phyloP scores from a whole-genome alignment of 129 eudicot species.

The Centella asiatica region DNA sequence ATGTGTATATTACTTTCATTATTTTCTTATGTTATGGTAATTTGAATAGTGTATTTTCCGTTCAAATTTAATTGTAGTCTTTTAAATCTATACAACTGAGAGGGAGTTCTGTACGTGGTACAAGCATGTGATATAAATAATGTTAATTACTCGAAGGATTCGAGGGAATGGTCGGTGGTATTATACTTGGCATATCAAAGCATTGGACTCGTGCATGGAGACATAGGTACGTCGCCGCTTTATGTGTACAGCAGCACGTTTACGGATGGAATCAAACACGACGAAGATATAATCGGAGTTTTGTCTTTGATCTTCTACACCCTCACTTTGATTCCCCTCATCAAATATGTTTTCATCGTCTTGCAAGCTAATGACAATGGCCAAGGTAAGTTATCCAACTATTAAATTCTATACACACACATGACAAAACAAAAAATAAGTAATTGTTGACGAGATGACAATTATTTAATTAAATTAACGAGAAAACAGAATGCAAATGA shows the following conservation, averaged over 20 bases:
- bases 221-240: constrained; percentile 87
- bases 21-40: no score
- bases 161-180: constrained; percentile 50
- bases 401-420: background rate
- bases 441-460: no score
- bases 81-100: no score
- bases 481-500: no score
- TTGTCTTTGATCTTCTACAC: constrained; percentile 70
- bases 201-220: constrained; percentile 76
- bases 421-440: background rate
- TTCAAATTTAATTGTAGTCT: no score
- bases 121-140: no score
- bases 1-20: no score
- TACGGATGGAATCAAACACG: constrained; percentile 48
- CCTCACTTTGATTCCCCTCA: constrained; percentile 57
- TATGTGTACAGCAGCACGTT: constrained; percentile 59
- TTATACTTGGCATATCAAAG: constrained; percentile 70
- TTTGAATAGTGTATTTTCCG: no score
- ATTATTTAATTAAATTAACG: no score
- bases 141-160: no score
- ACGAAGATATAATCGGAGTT: constrained; percentile 64
- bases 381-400: constrained; percentile 35
- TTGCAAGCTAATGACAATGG: constrained; percentile 76
- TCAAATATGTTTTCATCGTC: constrained; percentile 70
- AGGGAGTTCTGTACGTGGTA: no score